These are phyloP conservation scores for Phyllosticta citriasiana DNA, from an alignment of 2,329 filamentous ascomycete genomes.

Conservation along the genomic window DNA sequence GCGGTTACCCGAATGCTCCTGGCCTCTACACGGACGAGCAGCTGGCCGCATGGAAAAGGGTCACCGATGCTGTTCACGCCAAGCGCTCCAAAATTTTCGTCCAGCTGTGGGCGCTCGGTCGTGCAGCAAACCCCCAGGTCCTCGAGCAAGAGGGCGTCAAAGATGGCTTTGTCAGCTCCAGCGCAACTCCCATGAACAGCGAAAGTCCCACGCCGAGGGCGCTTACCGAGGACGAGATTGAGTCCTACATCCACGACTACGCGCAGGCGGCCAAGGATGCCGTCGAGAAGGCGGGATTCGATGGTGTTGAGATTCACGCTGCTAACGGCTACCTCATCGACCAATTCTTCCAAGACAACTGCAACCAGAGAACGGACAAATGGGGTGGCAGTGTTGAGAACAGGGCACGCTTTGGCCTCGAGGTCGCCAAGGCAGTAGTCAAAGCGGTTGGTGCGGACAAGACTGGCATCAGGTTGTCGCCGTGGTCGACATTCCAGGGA, in stretches of 20 bases:
- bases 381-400: constrained; percentile 43
- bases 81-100: constrained; percentile 51
- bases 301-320: constrained; percentile 48
- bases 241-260: constrained; percentile 27
- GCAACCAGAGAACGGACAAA: constrained; percentile 44
- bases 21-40: constrained; percentile 35
- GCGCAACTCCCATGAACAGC: constrained; percentile 23
- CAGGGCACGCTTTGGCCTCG: constrained; percentile 42
- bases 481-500: constrained; percentile 51
- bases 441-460: constrained; percentile 43
- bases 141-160: constrained; percentile 21
- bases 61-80: constrained; percentile 53
- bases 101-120: constrained; percentile 54
- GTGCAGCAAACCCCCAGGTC: constrained; percentile 36
- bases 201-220: constrained; percentile 23
- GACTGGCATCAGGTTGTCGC: constrained; percentile 49
- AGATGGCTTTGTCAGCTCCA: constrained; percentile 19
- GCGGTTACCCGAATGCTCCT: constrained; percentile 20
- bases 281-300: constrained; percentile 43
- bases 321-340: constrained; percentile 60
- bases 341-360: constrained; percentile 53
- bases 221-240: constrained; percentile 32
- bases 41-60: constrained; percentile 48
- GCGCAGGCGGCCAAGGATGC: constrained; percentile 36
- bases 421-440: constrained; percentile 42